Conservation (phyloP, 2,329 filamentous ascomycete genomes). For the Zymoseptoria passerinii region DNA sequence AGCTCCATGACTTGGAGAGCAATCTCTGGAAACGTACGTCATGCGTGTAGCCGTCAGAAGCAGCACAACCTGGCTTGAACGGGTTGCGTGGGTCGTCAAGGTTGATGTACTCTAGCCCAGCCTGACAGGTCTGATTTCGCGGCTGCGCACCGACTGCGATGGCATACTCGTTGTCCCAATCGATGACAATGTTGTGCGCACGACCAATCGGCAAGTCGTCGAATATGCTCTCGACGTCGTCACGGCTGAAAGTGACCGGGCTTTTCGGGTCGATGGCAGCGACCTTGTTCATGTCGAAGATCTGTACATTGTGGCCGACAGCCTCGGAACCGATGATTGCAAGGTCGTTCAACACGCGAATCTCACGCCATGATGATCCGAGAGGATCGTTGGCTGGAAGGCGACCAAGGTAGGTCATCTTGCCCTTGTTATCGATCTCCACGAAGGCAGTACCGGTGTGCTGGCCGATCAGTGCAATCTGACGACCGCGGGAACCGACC, state of each 20-base stretch:
- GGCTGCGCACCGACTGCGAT: constrained; percentile 36
- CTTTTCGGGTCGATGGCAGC: constrained; percentile 37
- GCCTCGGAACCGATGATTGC: constrained; percentile 41
- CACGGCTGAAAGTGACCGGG: constrained; percentile 37
- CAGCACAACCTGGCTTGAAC: constrained; percentile 42
- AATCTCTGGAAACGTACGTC: constrained; percentile 29
- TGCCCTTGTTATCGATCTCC: constrained; percentile 44
- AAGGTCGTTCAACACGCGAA: constrained; percentile 36
- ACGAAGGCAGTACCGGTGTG: constrained; percentile 47
- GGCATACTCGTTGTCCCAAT: constrained; percentile 42
- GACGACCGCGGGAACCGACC: constrained; percentile 45
- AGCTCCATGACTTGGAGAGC: too few species aligned
- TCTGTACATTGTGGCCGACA: constrained; percentile 48
- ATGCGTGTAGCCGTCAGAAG: constrained; percentile 48
- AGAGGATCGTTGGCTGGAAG: constrained; percentile 36
- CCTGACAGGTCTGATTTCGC: constrained; percentile 37
- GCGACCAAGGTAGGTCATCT: constrained; percentile 46
- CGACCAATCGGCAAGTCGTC: constrained; percentile 5
- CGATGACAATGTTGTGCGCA: constrained; percentile 46
- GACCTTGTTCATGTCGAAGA: constrained; percentile 55
- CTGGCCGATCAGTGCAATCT: constrained; percentile 48
- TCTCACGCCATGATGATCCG: constrained; percentile 43
- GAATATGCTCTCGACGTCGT: constrained; percentile 34
- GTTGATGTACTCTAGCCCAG: constrained; percentile 49
- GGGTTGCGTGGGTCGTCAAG: constrained; percentile 44